A percentile compares a stretch with the other conserved stretches of the same genome.
Evolutionary conservation across 2,329 filamentous ascomycete genomes (phyloP).

Genomic region (Paraphoma sp.): DNA sequence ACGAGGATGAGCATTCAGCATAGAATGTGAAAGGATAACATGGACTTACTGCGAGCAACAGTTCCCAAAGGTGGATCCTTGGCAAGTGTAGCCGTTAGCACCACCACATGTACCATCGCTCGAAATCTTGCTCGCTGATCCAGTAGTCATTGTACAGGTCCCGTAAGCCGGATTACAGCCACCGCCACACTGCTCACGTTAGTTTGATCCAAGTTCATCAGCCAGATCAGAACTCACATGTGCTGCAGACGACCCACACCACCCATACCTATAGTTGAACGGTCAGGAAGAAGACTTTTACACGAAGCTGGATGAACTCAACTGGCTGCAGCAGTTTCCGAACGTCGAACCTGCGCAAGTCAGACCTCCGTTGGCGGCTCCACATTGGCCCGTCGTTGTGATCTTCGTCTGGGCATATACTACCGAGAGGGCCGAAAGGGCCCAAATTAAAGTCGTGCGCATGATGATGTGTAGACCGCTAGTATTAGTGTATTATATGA

Average conservation of each 20-base stretch:
- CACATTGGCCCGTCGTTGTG: background rate
- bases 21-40: background rate
- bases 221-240: background rate
- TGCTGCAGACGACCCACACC: background rate
- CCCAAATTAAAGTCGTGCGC: constrained; percentile 1
- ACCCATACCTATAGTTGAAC: background rate
- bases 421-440: background rate
- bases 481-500: too few species aligned
- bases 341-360: background rate
- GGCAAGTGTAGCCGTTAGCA: constrained; percentile 9
- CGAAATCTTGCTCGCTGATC: constrained; percentile 10
- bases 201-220: constrained; percentile 14
- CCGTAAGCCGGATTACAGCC: constrained; percentile 25
- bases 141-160: constrained; percentile 12
- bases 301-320: background rate
- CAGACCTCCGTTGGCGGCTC: background rate
- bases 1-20: background rate
- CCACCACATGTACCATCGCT: constrained; percentile 16
- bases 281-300: background rate
- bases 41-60: constrained; percentile 4
- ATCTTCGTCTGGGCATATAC: background rate
- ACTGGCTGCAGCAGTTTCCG: constrained; percentile 4
- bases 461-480: background rate
- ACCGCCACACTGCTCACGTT: constrained; percentile 13
- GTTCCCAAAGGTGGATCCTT: constrained; percentile 11